A percentile compares a stretch with the other conserved stretches of the same genome.
phyloP scores from a whole-genome alignment of 2,329 filamentous ascomycete genomes.

The Corniculantispora saksenae region DNA sequence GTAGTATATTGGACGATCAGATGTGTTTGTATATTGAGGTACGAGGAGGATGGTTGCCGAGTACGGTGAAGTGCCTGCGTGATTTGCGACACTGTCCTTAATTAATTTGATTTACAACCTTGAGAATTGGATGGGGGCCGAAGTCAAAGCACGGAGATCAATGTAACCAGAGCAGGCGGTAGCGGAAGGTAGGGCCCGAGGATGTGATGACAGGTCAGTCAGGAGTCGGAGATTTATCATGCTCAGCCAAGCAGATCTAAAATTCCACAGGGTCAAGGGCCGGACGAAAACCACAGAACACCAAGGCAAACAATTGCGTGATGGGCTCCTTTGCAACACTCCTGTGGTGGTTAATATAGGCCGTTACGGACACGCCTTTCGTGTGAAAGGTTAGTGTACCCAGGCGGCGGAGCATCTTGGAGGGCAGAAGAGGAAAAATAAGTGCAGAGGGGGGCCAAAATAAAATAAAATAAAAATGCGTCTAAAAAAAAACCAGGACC shows the following conservation, averaged over 20 bases:
- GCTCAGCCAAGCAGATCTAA: not conserved
- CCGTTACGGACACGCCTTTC: constrained; percentile 2
- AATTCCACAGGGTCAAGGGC: not conserved
- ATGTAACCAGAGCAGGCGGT: not conserved
- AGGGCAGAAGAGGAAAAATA: not conserved
- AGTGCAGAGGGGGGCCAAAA: not conserved
- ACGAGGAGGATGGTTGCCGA: not conserved
- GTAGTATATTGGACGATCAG: not conserved
- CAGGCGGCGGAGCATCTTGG: not conserved
- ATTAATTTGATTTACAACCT: too few species aligned
- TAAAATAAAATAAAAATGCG: not conserved
- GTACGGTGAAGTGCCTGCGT: too few species aligned
- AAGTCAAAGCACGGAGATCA: not conserved
- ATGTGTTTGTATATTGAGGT: not conserved
- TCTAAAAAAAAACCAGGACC: too few species aligned
- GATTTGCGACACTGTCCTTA: too few species aligned
- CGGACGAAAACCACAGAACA: not conserved
- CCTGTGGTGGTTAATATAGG: not conserved
- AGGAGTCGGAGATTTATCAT: not conserved
- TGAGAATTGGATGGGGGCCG: not conserved
- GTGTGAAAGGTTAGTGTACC: not conserved
- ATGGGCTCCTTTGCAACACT: not conserved
- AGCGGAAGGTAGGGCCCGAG: too few species aligned
- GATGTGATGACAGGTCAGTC: too few species aligned
- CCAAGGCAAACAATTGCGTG: not conserved